A percentile compares a stretch with the other conserved stretches of the same genome.
Evolutionary conservation across 345 rosid species (phyloP).

Genomic region (Chamaenerion angustifolium): DNA sequence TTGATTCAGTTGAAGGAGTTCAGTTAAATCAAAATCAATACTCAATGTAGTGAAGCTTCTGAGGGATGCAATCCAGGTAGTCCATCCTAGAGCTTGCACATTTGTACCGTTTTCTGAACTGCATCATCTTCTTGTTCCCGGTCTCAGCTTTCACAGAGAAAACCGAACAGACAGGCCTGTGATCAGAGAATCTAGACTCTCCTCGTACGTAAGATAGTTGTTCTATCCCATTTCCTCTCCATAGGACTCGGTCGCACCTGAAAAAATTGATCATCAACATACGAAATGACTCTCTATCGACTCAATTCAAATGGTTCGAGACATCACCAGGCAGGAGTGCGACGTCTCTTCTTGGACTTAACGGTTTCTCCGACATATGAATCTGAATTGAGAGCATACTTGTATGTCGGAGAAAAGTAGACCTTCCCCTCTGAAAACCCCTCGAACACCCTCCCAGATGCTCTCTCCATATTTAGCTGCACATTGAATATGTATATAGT

Average conservation of each 20-base stretch:
- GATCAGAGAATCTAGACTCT: conserved; percentile 88
- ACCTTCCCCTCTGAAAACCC: conserved; percentile 77
- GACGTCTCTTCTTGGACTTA: conserved; percentile 83
- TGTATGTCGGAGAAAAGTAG: conserved; percentile 81
- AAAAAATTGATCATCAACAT: background rate
- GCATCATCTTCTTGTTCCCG: conserved; percentile 22
- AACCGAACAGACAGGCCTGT: conserved; percentile 77
- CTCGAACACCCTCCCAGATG: conserved; percentile 68
- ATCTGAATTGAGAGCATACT: conserved; percentile 75
- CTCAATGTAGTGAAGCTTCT: conserved; percentile 55
- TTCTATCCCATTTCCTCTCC: conserved; percentile 72
- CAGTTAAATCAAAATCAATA: conserved; percentile 4
- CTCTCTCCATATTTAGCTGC: conserved; percentile 76
- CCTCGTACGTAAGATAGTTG: conserved; percentile 65
- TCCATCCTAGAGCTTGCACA: conserved; percentile 30
- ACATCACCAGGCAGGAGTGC: conserved; percentile 88
- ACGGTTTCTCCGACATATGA: conserved; percentile 75
- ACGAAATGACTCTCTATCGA: background rate
- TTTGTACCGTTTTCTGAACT: conserved; percentile 63
- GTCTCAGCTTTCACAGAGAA: conserved; percentile 51
- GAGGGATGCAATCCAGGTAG: conserved; percentile 44
- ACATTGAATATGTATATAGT: background rate
- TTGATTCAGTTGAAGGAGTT: background rate
- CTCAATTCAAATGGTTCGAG: background rate
- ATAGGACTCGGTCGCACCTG: conserved; percentile 93